These are phyloP conservation scores for Penicillium thymicola DNA, from an alignment of 2,329 filamentous ascomycete genomes.

Conservation along the genomic window DNA sequence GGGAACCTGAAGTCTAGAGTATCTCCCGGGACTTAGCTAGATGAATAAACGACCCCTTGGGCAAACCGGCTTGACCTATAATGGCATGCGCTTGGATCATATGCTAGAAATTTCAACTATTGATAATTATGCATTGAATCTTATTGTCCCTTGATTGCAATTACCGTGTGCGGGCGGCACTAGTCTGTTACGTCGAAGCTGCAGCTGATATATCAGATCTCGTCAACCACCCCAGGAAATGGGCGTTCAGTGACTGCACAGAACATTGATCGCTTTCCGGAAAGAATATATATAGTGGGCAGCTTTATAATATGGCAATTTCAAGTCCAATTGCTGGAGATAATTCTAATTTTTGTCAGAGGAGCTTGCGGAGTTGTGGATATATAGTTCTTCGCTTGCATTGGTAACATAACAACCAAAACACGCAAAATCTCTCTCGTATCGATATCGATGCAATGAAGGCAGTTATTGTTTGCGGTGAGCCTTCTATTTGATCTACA, in stretches of 20 bases:
- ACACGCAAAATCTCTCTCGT: background rate
- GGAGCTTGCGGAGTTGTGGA: background rate
- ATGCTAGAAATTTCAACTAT: constrained; percentile 5
- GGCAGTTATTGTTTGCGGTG: background rate
- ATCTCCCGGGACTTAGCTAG: background rate
- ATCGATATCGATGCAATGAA: background rate
- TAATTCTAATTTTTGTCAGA: background rate
- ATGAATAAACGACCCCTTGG: background rate
- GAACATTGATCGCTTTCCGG: background rate
- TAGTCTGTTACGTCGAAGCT: background rate
- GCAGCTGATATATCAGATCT: constrained; percentile 6
- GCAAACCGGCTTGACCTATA: background rate
- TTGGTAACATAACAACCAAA: background rate
- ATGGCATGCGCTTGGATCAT: background rate
- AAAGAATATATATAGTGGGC: background rate
- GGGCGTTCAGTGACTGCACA: background rate
- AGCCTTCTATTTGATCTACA: background rate
- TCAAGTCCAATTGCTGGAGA: background rate
- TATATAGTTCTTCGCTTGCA: background rate
- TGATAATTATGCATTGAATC: background rate
- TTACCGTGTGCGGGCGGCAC: background rate
- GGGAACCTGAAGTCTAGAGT: background rate
- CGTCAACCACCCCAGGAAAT: background rate
- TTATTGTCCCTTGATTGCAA: constrained; percentile 5
- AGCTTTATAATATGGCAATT: background rate